phyloP scores from a whole-genome alignment of 148 eudicot genomes.

The Vaccinium vitisidaea region DNA sequence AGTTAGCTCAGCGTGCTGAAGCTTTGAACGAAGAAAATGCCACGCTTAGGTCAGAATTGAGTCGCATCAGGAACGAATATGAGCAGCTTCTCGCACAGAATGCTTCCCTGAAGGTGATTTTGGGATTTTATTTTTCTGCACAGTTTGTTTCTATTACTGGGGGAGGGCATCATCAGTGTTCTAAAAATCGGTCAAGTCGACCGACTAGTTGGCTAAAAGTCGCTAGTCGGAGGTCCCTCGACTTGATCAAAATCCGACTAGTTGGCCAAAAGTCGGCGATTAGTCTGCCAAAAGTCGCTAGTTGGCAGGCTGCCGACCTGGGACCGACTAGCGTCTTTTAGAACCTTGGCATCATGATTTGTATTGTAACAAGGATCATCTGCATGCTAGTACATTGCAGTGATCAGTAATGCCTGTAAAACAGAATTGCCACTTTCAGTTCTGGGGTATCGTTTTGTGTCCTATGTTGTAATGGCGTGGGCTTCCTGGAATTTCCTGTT shows the following conservation, averaged over 20 bases:
- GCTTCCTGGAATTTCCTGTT: conserved; percentile 1
- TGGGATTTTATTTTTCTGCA: neutral
- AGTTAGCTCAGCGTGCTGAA: conserved; percentile 86
- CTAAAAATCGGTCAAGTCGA: too few species aligned
- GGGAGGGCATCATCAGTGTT: too few species aligned
- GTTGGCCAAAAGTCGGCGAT: too few species aligned
- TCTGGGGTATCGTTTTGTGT: neutral
- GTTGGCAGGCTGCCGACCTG: too few species aligned
- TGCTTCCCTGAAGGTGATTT: conserved; percentile 69
- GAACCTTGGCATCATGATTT: neutral
- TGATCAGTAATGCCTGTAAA: neutral
- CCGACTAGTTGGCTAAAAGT: too few species aligned
- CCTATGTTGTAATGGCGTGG: neutral
- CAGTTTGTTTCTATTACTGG: neutral
- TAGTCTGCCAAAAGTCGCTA: too few species aligned
- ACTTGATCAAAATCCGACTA: too few species aligned
- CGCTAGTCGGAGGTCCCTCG: too few species aligned
- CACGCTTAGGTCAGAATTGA: conserved; percentile 67
- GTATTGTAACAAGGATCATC: neutral
- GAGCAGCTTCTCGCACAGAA: conserved; percentile 75
- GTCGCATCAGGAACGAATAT: conserved; percentile 61
- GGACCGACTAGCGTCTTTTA: too few species aligned
- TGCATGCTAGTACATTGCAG: neutral
- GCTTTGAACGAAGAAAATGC: conserved; percentile 76
- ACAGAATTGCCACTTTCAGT: neutral